Evolutionary conservation across 2,329 filamentous ascomycete species (phyloP), one percentile per base, ranked within the genome.

Genomic region (Neophaeococcomyces aloes): DNA sequence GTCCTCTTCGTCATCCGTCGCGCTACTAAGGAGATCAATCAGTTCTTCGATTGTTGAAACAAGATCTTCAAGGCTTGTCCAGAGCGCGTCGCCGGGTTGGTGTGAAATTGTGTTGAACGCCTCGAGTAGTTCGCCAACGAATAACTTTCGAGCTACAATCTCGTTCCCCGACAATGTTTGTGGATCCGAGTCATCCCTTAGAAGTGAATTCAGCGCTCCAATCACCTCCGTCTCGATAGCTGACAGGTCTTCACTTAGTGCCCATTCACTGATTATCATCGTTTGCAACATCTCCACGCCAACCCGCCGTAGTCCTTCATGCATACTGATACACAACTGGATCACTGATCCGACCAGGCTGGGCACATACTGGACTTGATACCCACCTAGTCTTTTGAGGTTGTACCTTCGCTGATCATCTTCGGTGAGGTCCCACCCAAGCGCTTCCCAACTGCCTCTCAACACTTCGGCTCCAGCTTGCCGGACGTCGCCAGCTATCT

Each of bases 221-320:
- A 98, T 94, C 70, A 96, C 88, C 63, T 95, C 91, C 2, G 87
- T 91, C 63, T 96, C 88, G 40, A 98, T 84, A 37, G 91, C 79
- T 2, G 83, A 83, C 37, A 98, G 67, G 59, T 96, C 89, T 59
- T 94, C 85, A 59, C 87, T 95, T 51, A 98, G 65, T 13, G 87
- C 88, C 91, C 91, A 98, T 64, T 98, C 91, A 65, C 88, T 94
- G 53, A 96, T 81, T 56, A 98, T 94, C 91, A 98, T 98, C 2
- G 87, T 94, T 61, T 94, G 87, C 49, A 98, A 65, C 15, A 98
- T 84, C 60, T 94, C 85, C 23, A 95, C 87, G 1, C 89, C 91
- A 62, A 94, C 91, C 50, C 78, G 79, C 48, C 91, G 78, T 45
- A 98, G 69, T 3, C 88, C 88, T 61, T 94, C 86, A 54, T 98